A percentile compares a stretch with the other conserved stretches of the same genome.
Conservation (phyloP, 106 monocot species). For the Cymbidium sinense region DNA sequence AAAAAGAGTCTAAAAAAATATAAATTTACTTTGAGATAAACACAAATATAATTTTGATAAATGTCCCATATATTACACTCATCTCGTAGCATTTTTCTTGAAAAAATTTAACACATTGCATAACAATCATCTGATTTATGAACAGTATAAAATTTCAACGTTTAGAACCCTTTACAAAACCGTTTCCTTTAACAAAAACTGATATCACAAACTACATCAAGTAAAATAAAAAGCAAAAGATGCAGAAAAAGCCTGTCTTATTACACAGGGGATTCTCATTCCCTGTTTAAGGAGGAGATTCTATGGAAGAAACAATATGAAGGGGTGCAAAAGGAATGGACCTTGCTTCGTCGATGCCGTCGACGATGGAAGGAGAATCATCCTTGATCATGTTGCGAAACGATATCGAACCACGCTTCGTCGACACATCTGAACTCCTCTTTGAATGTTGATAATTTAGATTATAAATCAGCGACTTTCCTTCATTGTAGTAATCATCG, state of each 20-base stretch:
- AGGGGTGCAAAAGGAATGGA: not conserved
- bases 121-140: no score
- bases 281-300: not conserved
- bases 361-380: conserved; percentile 1
- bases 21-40: no score
- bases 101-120: no score
- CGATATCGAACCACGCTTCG: conserved; percentile 62
- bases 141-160: no score
- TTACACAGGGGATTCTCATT: not conserved
- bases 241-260: not conserved
- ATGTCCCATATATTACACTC: no score
- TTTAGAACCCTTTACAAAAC: not conserved
- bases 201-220: not conserved
- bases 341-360: not conserved
- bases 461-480: no score
- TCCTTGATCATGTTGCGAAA: no score
- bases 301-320: not conserved
- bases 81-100: no score
- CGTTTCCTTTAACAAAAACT: not conserved
- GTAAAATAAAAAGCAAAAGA: not conserved
- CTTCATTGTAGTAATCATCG: no score
- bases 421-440: no score
- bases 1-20: no score
- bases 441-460: conserved; percentile 52
- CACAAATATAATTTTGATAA: no score